Conservation (phyloP, 164 flowering plant genomes). For the Macadamia tetraphylla region DNA sequence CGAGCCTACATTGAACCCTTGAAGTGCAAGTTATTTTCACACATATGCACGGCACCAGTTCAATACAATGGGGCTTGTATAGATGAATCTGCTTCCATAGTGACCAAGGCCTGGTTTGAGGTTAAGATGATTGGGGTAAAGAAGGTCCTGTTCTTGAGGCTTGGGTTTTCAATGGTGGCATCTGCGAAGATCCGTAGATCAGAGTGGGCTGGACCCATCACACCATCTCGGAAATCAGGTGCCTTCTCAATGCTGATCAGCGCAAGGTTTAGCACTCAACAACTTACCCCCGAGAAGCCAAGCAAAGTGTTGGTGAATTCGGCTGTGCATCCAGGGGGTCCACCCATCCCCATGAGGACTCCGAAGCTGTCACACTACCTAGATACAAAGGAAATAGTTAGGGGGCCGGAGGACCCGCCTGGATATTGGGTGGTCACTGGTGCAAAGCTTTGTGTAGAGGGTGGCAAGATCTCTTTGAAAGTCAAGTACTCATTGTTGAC, state of each 20-base stretch:
- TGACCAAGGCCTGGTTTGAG: conserved; percentile 85
- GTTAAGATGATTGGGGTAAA: conserved; percentile 62
- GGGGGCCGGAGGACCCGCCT: conserved; percentile 85
- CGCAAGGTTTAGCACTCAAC: conserved; percentile 44
- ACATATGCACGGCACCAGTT: conserved; percentile 80
- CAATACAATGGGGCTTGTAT: conserved; percentile 42
- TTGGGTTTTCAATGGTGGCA: conserved; percentile 70
- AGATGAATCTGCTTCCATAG: conserved; percentile 68
- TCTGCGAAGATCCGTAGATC: conserved; percentile 64
- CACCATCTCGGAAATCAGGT: conserved; percentile 58
- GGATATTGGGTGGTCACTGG: conserved; percentile 97
- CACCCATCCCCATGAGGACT: conserved; percentile 42
- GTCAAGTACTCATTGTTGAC: conserved; percentile 71
- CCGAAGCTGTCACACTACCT: conserved; percentile 58
- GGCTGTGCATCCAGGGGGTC: conserved; percentile 74
- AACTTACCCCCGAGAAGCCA: conserved; percentile 36
- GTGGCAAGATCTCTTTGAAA: conserved; percentile 61
- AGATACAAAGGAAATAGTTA: conserved; percentile 60
- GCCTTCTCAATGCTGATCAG: conserved; percentile 56
- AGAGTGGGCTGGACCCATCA: conserved; percentile 72
- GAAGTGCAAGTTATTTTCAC: conserved; percentile 78
- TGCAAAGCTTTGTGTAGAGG: conserved; percentile 69
- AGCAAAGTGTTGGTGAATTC: conserved; percentile 61
- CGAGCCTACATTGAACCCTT: conserved; percentile 67
- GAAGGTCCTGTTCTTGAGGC: conserved; percentile 75